Evolutionary conservation across 768 basidiomycete genomes (phyloP), one percentile per base, ranked within the genome.

Genomic region (Termitomyces sp.): DNA sequence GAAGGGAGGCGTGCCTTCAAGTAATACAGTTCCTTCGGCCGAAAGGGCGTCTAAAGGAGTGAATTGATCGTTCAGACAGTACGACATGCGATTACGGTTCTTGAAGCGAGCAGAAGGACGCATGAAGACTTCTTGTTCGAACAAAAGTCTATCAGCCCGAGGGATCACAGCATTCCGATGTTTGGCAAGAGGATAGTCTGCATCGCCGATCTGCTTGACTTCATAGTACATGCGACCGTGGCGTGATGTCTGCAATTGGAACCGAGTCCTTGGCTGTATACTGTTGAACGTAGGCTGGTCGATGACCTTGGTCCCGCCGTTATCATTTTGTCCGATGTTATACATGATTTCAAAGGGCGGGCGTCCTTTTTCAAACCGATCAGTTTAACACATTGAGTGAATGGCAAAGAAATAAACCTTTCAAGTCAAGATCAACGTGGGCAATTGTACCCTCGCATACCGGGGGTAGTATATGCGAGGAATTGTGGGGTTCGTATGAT

Each of bases 291-390:
- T 85, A 1, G 88, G 86, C 62, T 91, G 88, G 57, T 86, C 89
- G 31, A 90, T 73, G 48, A 92, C 77, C 60, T 77, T 83, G 2
- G 84, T 88, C 6, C 84, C 87, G 4, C 90, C 88, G 18, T 76
- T 74, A 9, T 87, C 88, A 54, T 86, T 80, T 67, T 83, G 81
- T 1, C 88, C 91, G 54, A 93, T 83, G 62, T 92, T 90, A 71
- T 95, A 97, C 81, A 83, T 87, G 60, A 96, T 86, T 68, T 96
- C 88, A 81, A 95, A 98, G 0, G 94, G 94, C n/a, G 92, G 86
- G 22, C 86, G 85, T 51, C 94, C 94, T 90, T 64, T 28, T n/a
- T 31, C 37, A 16, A 12, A 26, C 7, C 36, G 34, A 42, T 58
- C 22, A 46, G 31, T 47, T 3, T 0, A 41, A 28, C 39, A 6